A percentile compares a stretch with the other conserved stretches of the same genome.
Conservation (phyloP, 2,329 filamentous ascomycete genomes). For the Nannizziopsis arthrosporioides region DNA sequence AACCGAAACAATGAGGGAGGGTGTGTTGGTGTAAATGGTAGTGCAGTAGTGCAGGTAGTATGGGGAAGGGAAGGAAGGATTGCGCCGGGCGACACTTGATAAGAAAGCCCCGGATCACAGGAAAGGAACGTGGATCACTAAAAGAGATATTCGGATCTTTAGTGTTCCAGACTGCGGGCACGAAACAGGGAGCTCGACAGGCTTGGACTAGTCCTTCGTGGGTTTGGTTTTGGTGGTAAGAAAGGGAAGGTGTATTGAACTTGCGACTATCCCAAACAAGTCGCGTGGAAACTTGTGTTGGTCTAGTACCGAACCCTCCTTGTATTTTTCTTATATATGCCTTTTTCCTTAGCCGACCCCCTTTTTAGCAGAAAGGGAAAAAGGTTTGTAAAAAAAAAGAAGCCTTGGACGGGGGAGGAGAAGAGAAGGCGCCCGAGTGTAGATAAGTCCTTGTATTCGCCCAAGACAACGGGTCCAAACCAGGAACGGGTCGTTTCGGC, state of each 20-base stretch:
- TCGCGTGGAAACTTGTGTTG: constrained; percentile 10
- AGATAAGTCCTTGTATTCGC: background rate
- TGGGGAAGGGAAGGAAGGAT: constrained; percentile 5
- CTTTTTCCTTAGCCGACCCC: background rate
- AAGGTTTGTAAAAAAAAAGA: too few relatives aligned
- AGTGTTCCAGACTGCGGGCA: constrained; percentile 8
- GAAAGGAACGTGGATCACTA: constrained; percentile 1
- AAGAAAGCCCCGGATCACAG: constrained; percentile 8
- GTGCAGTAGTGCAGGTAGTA: background rate
- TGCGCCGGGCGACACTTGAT: background rate
- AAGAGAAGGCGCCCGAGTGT: too few relatives aligned
- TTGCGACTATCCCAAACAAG: constrained; percentile 5
- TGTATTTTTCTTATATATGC: too few relatives aligned
- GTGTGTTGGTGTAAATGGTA: too few relatives aligned
- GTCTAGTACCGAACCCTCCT: background rate
- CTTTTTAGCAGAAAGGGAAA: background rate
- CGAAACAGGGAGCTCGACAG: constrained; percentile 8
- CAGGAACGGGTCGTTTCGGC: background rate
- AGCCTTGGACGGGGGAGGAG: too few relatives aligned
- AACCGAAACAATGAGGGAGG: constrained; percentile 3
- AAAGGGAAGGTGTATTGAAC: constrained; percentile 1
- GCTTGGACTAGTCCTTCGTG: constrained; percentile 3
- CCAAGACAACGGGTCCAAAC: constrained; percentile 6
- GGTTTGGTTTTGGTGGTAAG: constrained; percentile 2
- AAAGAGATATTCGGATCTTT: constrained; percentile 5